Percentiles rank a stretch among this genome's conserved stretches.
Evolutionary conservation across 106 monocot genomes (phyloP).

Genomic region (Vanilla planifolia): DNA sequence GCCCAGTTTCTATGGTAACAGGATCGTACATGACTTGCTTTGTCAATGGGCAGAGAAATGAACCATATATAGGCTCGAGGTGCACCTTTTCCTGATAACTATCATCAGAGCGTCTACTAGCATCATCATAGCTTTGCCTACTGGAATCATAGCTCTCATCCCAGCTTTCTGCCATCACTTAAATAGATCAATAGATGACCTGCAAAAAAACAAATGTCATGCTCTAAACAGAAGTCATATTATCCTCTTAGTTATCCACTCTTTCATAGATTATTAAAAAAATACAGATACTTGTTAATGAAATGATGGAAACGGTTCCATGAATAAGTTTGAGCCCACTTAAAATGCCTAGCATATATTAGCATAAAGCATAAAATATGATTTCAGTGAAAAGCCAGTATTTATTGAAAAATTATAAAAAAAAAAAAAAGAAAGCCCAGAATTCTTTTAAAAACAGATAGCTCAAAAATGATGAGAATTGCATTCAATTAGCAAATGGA

Average conservation of each 20-base stretch:
- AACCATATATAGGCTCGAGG: conserved; percentile 71
- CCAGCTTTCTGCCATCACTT: conserved; percentile 46
- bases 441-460: neutral
- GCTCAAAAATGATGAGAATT: neutral
- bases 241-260: neutral
- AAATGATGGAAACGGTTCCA: neutral
- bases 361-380: neutral
- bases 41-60: conserved; percentile 85
- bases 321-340: no score
- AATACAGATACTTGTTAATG: neutral
- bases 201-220: conserved; percentile 1
- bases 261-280: neutral
- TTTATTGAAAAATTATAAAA: neutral
- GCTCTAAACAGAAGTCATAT: neutral
- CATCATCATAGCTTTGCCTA: conserved; percentile 24
- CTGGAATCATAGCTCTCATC: conserved; percentile 36
- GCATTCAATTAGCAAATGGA: no score
- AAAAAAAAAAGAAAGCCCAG: neutral
- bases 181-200: neutral
- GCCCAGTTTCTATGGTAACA: conserved; percentile 69
- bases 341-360: no score
- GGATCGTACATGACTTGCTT: conserved; percentile 81
- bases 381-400: neutral
- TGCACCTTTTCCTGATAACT: conserved; percentile 43
- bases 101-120: conserved; percentile 46